Conservation (phyloP, 768 basidiomycete genomes). For the Baorangia bicolor region DNA sequence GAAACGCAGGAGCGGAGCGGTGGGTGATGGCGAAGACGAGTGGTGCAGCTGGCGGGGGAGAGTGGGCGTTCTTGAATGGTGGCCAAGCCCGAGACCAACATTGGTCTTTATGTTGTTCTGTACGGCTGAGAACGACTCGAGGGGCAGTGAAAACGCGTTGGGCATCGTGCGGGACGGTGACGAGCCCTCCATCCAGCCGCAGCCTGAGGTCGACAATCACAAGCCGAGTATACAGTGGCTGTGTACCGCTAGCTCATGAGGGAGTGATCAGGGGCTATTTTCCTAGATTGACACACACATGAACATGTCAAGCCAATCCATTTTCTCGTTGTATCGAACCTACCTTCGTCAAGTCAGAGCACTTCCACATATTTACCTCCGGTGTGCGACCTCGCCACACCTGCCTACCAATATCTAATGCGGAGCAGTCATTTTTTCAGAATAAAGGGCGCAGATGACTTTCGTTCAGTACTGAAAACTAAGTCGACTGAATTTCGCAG, state of each 20-base stretch:
- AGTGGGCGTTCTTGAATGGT: constrained; percentile 8
- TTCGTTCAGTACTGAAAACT: constrained; percentile 45
- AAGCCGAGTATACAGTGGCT: constrained; percentile 11
- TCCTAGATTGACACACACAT: not conserved
- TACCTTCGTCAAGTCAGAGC: constrained; percentile 41
- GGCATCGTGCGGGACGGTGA: constrained; percentile 11
- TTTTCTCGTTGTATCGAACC: constrained; percentile 38
- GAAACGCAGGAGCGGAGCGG: constrained; percentile 20
- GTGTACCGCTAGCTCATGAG: constrained; percentile 11
- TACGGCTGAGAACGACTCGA: not conserved
- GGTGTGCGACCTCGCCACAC: constrained; percentile 30
- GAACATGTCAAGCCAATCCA: constrained; percentile 1
- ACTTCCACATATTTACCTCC: constrained; percentile 48
- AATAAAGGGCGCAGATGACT: constrained; percentile 56
- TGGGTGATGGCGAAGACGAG: constrained; percentile 3
- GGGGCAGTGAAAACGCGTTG: not conserved
- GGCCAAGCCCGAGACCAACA: not conserved
- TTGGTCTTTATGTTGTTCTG: not conserved
- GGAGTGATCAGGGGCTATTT: not conserved
- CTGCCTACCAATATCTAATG: not conserved
- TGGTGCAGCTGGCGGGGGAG: constrained; percentile 17
- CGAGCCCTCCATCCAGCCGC: constrained; percentile 12
- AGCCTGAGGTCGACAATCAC: not conserved
- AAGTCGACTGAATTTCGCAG: constrained; percentile 30
- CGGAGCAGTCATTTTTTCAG: constrained; percentile 59